Base-by-base conservation (phyloP, 805 yeast genomes). In the Monosporozyma servazzii region DNA sequence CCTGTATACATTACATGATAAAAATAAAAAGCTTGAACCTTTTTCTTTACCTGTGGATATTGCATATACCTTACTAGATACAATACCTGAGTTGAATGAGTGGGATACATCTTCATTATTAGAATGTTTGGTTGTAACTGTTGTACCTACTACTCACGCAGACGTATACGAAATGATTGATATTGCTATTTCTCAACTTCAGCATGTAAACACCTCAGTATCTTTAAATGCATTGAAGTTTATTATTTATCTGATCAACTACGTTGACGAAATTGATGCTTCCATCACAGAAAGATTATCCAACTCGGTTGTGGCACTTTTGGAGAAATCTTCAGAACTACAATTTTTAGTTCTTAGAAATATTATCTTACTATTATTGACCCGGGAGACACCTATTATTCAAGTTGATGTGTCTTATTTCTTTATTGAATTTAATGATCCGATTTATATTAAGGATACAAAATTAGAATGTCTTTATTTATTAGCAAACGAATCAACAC, bases 381-480 rank as follows among this genome's bases (percentile, higher is more conserved):
- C 86, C 49, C 78, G 81, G 53, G 81, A 84, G 11, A 74, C 77
- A 21, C 69, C 88, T 51, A 81, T 41, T 67, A 73, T 65, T 25
- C 55, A 55, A 25, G 71, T 86, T 50, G 93, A 86, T 55, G 88
- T 87, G n/a, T 78, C 81, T 49, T 78, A 81, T 69, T 88, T 90
- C 63, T 89, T 88, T 67, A 84, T 93, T 68, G 81, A 81, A 53
- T 86, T 79, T 59, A 84, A 86, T 64, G 96, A 90, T 64, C 93
- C 95, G 1, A 80, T 86, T 21, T 91, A 87, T 64, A 81, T 91
- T 62, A 88, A 89, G 65, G 91, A 88, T 59, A 86, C 96, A 5
- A 91, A 91, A 62, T 71, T 91, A 45, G 97, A 91, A 63, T 84
- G 93, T 53, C 81, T 91, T 21, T 87, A 86, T 58, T 71, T 88